Evolutionary conservation across 2,329 filamentous ascomycete species (phyloP).

Genomic region (Microsporum ferrugineum): DNA sequence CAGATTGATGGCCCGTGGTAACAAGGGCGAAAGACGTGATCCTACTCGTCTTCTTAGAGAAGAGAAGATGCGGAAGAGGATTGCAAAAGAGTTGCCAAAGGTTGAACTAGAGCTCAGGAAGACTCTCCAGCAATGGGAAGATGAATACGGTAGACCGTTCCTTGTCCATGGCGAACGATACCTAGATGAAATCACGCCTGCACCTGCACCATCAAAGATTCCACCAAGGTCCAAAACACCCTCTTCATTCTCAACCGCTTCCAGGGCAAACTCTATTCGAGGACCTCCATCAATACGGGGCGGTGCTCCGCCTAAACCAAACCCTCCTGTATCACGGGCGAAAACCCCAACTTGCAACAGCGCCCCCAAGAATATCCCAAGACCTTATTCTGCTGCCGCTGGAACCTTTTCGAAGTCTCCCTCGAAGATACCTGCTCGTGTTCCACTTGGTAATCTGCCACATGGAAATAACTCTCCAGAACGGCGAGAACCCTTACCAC

Average conservation of each 20-base stretch:
- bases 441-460: constrained; percentile 37
- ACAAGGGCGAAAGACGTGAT: constrained; percentile 88
- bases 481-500: constrained; percentile 43
- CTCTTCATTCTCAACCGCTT: constrained; percentile 24
- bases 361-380: not conserved
- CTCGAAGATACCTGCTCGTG: constrained; percentile 39
- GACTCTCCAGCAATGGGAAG: constrained; percentile 76
- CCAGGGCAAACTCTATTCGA: constrained; percentile 19
- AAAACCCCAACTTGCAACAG: constrained; percentile 35
- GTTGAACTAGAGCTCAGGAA: constrained; percentile 73
- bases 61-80: constrained; percentile 97
- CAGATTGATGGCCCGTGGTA: constrained; percentile 76
- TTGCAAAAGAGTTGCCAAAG: constrained; percentile 90
- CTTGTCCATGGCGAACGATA: constrained; percentile 86
- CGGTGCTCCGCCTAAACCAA: constrained; percentile 28
- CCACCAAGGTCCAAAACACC: constrained; percentile 43
- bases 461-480: constrained; percentile 66
- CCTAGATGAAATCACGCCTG: constrained; percentile 62
- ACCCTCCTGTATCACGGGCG: constrained; percentile 31
- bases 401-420: constrained; percentile 29
- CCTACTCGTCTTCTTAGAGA: constrained; percentile 87
- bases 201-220: constrained; percentile 54
- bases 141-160: constrained; percentile 88
- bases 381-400: not conserved
- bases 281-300: constrained; percentile 24